phyloP scores from a whole-genome alignment of 208 protist genomes.

The Trypanosoma scelopori region DNA sequence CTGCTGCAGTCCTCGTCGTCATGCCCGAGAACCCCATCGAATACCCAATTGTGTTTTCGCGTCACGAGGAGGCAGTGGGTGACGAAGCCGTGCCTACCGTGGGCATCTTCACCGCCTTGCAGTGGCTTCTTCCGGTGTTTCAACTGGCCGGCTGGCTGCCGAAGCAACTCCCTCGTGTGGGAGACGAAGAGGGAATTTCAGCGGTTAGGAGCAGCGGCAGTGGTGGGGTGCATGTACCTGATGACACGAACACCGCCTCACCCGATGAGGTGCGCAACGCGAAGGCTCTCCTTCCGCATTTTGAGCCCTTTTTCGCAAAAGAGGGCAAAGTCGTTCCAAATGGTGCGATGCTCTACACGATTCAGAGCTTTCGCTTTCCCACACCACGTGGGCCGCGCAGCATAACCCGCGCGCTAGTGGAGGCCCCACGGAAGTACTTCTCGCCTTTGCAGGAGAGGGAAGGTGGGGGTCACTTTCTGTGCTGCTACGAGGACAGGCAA shows the following conservation, averaged over 20 bases:
- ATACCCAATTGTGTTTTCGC: constrained; percentile 36
- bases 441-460: constrained; percentile 60
- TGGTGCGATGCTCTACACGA: constrained; percentile 47
- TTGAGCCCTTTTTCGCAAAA: constrained; percentile 55
- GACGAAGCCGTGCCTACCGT: constrained; percentile 19
- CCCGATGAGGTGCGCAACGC: constrained; percentile 8
- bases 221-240: background rate
- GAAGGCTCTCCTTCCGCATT: constrained; percentile 37
- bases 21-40: constrained; percentile 25
- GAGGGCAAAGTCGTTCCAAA: constrained; percentile 52
- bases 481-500: constrained; percentile 58
- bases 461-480: constrained; percentile 56
- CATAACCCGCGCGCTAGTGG: constrained; percentile 61
- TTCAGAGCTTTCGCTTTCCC: constrained; percentile 55
- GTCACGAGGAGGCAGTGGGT: constrained; percentile 7
- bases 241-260: background rate
- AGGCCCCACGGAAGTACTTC: constrained; percentile 59
- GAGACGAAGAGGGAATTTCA: constrained; percentile 1
- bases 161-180: constrained; percentile 3
- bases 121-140: constrained; percentile 59
- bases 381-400: constrained; percentile 64
- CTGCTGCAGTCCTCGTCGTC: too few relatives aligned
- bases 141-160: constrained; percentile 52
- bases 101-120: constrained; percentile 48
- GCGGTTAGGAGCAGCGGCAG: background rate